Percentiles rank a stretch among this genome's conserved stretches.
Evolutionary conservation across 345 rosid species (phyloP).

Genomic region (Rubroshorea leprosula): DNA sequence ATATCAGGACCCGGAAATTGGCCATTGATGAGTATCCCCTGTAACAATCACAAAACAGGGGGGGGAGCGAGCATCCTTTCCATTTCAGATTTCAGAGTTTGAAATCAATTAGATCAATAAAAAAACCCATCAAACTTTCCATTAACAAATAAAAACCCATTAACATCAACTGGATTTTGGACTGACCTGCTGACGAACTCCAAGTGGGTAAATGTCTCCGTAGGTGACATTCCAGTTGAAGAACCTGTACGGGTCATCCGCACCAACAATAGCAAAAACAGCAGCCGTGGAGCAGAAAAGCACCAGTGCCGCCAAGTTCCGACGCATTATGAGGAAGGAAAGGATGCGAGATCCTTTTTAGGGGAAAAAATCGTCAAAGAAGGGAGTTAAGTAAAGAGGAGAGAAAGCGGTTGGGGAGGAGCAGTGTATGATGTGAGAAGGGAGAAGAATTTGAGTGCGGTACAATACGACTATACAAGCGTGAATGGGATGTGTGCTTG

Average conservation of each 20-base stretch:
- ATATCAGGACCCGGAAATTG: constrained; percentile 78
- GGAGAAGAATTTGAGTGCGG: constrained; percentile 30
- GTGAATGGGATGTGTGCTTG: constrained; percentile 24
- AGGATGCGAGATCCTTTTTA: neutral
- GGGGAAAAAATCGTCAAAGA: neutral
- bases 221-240: constrained; percentile 60
- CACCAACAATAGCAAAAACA: constrained; percentile 26
- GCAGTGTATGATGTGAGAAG: constrained; percentile 20
- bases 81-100: neutral
- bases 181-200: constrained; percentile 46
- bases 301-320: constrained; percentile 10
- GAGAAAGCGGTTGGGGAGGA: neutral
- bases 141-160: too few species aligned
- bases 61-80: neutral
- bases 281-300: constrained; percentile 13
- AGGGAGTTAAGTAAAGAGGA: neutral
- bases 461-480: too few species aligned
- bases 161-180: too few species aligned
- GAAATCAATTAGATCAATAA: too few species aligned
- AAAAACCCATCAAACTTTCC: too few species aligned
- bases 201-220: constrained; percentile 60
- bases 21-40: constrained; percentile 71
- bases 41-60: neutral
- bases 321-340: constrained; percentile 21
- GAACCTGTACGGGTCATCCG: constrained; percentile 61